Evolutionary conservation across 768 basidiomycete species (phyloP).

Genomic region (Pleurotus pulmonarius): DNA sequence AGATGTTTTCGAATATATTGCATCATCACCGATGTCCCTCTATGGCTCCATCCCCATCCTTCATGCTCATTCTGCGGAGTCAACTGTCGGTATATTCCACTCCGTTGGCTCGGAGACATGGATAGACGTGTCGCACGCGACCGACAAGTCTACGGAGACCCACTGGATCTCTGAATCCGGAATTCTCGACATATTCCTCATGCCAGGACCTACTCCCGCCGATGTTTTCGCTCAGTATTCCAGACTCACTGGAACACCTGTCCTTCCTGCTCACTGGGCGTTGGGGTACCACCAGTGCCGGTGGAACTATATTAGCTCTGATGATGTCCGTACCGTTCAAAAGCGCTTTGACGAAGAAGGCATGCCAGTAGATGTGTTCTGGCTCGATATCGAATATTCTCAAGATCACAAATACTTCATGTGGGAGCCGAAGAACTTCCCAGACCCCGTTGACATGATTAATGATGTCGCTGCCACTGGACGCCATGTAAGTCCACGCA

Average conservation of each 20-base stretch:
- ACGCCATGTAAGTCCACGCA: constrained; percentile 59
- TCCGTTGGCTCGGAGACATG: constrained; percentile 89
- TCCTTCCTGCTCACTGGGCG: constrained; percentile 88
- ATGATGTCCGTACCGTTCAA: constrained; percentile 84
- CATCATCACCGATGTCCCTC: constrained; percentile 73
- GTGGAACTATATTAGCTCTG: constrained; percentile 94
- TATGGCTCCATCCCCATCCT: constrained; percentile 92
- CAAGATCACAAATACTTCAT: constrained; percentile 96
- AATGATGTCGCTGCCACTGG: constrained; percentile 81
- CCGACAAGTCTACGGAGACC: constrained; percentile 69
- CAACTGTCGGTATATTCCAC: constrained; percentile 90
- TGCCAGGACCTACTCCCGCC: constrained; percentile 84
- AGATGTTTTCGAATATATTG: constrained; percentile 95
- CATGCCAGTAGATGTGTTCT: constrained; percentile 94
- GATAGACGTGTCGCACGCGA: constrained; percentile 81
- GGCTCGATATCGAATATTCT: constrained; percentile 96
- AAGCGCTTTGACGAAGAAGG: constrained; percentile 89
- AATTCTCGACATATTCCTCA: constrained; percentile 89
- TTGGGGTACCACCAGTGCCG: constrained; percentile 96
- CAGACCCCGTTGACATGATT: constrained; percentile 91
- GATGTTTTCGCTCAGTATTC: constrained; percentile 87
- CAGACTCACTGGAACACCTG: constrained; percentile 76
- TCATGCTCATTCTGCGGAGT: constrained; percentile 85
- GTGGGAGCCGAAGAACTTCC: constrained; percentile 91
- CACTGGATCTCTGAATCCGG: constrained; percentile 99